Percentiles rank a stretch among this genome's conserved stretches.
Evolutionary conservation across 2,329 filamentous ascomycete species (phyloP).

Genomic region (Mollisia scopiformis): DNA sequence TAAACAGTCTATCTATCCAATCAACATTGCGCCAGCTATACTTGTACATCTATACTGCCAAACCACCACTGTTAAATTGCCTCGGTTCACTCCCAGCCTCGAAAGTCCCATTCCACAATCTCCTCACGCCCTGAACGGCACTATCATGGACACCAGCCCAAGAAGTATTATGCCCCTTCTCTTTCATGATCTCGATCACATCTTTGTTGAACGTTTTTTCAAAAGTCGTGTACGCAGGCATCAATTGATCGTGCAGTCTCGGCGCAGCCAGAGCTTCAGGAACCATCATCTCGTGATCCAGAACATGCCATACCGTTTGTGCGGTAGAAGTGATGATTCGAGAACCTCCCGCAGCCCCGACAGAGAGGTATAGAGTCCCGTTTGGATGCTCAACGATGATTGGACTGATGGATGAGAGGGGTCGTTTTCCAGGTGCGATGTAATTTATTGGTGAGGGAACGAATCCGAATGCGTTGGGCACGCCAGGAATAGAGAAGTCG

Average conservation of each 20-base stretch:
- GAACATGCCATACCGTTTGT: conserved; percentile 72
- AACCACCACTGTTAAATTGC: conserved; percentile 59
- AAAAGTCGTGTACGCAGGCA: conserved; percentile 69
- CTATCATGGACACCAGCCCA: conserved; percentile 67
- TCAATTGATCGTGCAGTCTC: conserved; percentile 79
- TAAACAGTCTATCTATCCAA: no score
- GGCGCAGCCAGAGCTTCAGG: conserved; percentile 65
- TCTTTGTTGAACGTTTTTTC: conserved; percentile 70
- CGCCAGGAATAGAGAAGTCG: conserved; percentile 85
- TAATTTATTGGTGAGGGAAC: conserved; percentile 80
- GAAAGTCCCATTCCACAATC: conserved; percentile 64
- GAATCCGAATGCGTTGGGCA: conserved; percentile 83
- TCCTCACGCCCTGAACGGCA: conserved; percentile 70
- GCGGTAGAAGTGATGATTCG: conserved; percentile 82
- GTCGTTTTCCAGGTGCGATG: conserved; percentile 78
- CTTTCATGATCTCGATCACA: conserved; percentile 64
- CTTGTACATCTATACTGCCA: conserved; percentile 11
- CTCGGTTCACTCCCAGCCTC: conserved; percentile 79
- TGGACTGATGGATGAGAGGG: conserved; percentile 81
- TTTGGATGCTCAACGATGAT: conserved; percentile 73
- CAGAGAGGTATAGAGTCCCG: conserved; percentile 66
- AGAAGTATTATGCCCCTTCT: conserved; percentile 71
- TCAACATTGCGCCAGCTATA: no score
- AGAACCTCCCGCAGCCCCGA: conserved; percentile 80
- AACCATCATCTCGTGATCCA: conserved; percentile 65